phyloP scores from a whole-genome alignment of 2,329 filamentous ascomycete genomes.

The Pseudocercospora vitis region DNA sequence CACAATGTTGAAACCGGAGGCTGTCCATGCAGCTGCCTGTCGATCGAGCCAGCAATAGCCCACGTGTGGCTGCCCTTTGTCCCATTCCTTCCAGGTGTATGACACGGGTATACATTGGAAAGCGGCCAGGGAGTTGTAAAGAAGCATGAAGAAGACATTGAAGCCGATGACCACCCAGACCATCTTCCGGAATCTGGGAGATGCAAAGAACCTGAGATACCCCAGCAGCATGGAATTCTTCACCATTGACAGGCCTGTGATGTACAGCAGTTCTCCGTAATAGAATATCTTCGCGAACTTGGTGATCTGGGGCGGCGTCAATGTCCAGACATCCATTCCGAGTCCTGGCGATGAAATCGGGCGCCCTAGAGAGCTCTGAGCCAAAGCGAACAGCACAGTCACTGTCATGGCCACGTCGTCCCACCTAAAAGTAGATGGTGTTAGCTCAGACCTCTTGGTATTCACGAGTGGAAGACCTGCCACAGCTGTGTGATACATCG shows the following conservation, averaged over 20 bases:
- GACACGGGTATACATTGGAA: constrained; percentile 15
- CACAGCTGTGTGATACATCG: constrained; percentile 15
- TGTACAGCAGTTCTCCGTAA: constrained; percentile 15
- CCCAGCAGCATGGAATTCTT: constrained; percentile 17
- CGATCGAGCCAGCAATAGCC: constrained; percentile 11
- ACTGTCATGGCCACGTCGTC: constrained; percentile 23
- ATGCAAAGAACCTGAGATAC: constrained; percentile 16
- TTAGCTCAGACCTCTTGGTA: no score
- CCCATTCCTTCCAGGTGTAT: constrained; percentile 22
- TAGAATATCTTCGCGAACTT: constrained; percentile 14
- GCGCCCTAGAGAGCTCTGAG: not conserved
- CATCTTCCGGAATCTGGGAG: constrained; percentile 10
- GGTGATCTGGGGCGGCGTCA: constrained; percentile 18
- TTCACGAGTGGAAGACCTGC: no score
- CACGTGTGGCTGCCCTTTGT: constrained; percentile 11
- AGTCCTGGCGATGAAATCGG: constrained; percentile 21
- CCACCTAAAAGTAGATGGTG: no score
- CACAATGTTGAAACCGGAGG: constrained; percentile 15
- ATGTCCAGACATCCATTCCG: constrained; percentile 23
- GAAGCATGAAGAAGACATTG: constrained; percentile 10
- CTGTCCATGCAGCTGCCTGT: constrained; percentile 6
- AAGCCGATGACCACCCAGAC: constrained; percentile 10
- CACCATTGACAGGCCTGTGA: constrained; percentile 11
- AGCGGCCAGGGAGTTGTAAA: constrained; percentile 7
- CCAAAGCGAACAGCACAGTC: constrained; percentile 17